A percentile compares a stretch with the other conserved stretches of the same genome.
Evolutionary conservation across 2,329 filamentous ascomycete species (phyloP).

Genomic region (Botryotinia globosa): DNA sequence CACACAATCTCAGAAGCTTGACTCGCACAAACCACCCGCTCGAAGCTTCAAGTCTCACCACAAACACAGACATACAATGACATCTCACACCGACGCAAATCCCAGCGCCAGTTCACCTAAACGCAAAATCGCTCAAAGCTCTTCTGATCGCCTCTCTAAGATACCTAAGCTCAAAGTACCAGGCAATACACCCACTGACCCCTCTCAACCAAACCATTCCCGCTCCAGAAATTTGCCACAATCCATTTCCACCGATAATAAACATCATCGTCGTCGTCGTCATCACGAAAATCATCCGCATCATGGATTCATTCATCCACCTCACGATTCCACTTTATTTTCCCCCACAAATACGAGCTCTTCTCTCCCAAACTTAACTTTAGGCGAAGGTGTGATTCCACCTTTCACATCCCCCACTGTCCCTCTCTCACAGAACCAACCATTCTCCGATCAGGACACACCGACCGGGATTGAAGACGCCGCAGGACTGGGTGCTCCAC

Average conservation of each 20-base stretch:
- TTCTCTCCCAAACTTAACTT: not conserved
- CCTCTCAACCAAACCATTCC: not conserved
- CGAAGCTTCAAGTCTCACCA: not conserved
- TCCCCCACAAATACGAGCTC: not conserved
- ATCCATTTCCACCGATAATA: not conserved
- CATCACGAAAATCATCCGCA: not conserved
- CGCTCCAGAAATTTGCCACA: not conserved
- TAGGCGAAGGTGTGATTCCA: not conserved
- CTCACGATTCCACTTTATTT: conserved; percentile 3
- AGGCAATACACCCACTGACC: conserved; percentile 1
- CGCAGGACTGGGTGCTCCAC: not conserved
- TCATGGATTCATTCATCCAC: not conserved
- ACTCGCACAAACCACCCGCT: not conserved
- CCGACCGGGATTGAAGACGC: not conserved
- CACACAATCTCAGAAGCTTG: not conserved
- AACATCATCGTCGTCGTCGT: not conserved
- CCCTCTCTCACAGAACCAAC: not conserved
- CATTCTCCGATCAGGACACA: conserved; percentile 2
- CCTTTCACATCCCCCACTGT: conserved; percentile 11
- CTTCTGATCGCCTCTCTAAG: conserved; percentile 3
- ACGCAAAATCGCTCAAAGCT: conserved; percentile 6
- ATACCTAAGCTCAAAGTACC: conserved; percentile 9
- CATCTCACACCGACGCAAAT: not conserved
- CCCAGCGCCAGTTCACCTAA: not conserved
- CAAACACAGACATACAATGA: not conserved